Percentiles rank a stretch among this genome's conserved stretches.
Evolutionary conservation across 441 rosid genomes (phyloP).

Genomic region (Daphne laureola): DNA sequence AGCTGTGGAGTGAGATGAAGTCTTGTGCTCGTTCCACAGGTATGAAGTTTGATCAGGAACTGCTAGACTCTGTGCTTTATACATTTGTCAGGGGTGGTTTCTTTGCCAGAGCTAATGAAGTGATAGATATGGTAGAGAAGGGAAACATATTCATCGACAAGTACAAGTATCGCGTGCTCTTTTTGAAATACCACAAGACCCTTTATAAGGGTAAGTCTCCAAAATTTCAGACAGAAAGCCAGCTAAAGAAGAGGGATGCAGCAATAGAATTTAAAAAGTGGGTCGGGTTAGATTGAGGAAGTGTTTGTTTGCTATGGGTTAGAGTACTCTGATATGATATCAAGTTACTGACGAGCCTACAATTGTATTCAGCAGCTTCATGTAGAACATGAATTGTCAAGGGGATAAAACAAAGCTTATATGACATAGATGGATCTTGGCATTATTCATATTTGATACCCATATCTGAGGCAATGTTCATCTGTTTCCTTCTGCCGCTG

Average conservation of each 20-base stretch:
- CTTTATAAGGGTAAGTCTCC: slow-evolving; percentile 81
- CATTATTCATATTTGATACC: no score
- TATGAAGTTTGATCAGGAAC: slow-evolving; percentile 85
- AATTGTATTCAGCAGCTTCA: no score
- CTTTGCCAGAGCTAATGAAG: slow-evolving; percentile 81
- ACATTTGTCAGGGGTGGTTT: slow-evolving; percentile 89
- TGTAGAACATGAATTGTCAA: no score
- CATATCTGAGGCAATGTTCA: no score
- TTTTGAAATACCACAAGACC: slow-evolving; percentile 89
- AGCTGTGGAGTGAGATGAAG: slow-evolving; percentile 96
- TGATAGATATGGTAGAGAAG: slow-evolving; percentile 67
- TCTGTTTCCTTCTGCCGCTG: no score
- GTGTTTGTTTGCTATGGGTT: no score
- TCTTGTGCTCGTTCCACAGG: slow-evolving; percentile 49
- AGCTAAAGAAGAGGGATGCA: slow-evolving; percentile 66
- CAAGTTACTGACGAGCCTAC: no score
- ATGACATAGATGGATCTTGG: no score
- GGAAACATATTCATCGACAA: slow-evolving; percentile 76
- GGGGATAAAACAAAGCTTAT: no score
- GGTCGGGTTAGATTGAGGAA: slow-evolving; percentile 52
- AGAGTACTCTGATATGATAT: no score
- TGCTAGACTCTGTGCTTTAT: slow-evolving; percentile 78
- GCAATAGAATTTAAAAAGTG: slow-evolving; percentile 67
- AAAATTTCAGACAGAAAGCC: slow-evolving; percentile 72
- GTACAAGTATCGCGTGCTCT: slow-evolving; percentile 71